Evolutionary conservation across 2,329 filamentous ascomycete species (phyloP).

Genomic region (Laburnicola sp.): DNA sequence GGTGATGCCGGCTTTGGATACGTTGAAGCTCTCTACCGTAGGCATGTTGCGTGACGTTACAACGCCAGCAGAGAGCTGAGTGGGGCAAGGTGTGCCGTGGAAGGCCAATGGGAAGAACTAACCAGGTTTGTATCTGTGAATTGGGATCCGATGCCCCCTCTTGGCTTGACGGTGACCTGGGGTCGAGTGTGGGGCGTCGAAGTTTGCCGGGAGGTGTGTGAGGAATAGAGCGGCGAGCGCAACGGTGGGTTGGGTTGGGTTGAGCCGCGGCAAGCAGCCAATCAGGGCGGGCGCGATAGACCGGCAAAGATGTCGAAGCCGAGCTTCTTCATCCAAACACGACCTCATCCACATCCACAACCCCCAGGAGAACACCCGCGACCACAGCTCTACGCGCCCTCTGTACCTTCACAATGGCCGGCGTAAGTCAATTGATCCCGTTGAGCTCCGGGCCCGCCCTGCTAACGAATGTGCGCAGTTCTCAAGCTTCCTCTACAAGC

Average conservation of each 20-base stretch:
- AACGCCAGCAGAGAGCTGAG: not conserved
- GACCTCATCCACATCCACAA: constrained; percentile 31
- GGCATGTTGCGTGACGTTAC: constrained; percentile 29
- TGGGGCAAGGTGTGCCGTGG: constrained; percentile 2
- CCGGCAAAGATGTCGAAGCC: constrained; percentile 24
- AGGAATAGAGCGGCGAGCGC: not conserved
- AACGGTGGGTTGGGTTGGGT: too few relatives aligned
- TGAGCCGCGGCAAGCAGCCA: constrained; percentile 20
- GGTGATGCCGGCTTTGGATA: constrained; percentile 61
- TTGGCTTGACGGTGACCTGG: too few relatives aligned
- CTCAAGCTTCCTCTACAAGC: constrained; percentile 59
- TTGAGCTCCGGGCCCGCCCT: not conserved
- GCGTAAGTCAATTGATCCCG: constrained; percentile 53
- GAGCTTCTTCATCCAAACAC: constrained; percentile 21
- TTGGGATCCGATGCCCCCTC: too few relatives aligned
- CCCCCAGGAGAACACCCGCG: constrained; percentile 28
- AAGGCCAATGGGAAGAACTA: not conserved
- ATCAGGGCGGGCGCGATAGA: constrained; percentile 30
- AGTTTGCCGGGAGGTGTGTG: not conserved
- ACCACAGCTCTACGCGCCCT: constrained; percentile 23
- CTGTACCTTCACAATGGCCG: constrained; percentile 58
- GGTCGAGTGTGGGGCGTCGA: not conserved
- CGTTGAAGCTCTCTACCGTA: constrained; percentile 31
- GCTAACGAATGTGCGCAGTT: constrained; percentile 49
- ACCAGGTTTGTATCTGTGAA: too few relatives aligned